Evolutionary conservation across 495 filamentous ascomycete genomes (phyloP), one percentile per base, ranked within the genome.

Genomic region (Talaromyces thailandensis): DNA sequence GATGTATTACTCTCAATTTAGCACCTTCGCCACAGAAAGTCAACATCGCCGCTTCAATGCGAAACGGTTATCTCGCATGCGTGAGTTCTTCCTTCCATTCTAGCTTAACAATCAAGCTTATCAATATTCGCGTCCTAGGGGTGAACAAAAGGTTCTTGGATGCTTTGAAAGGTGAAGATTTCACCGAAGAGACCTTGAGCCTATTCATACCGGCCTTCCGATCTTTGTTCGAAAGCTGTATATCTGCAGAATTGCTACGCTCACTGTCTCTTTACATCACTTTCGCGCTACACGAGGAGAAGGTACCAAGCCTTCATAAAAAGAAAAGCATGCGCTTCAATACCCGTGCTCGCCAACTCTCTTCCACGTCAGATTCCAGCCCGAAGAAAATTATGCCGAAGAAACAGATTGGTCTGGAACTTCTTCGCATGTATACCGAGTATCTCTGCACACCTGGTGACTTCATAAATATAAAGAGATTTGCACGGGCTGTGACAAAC

Each of bases 241-340:
- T 90, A 64, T 90, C 88, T 64, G 85, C 87, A 11, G 92, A 96
- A 70, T 84, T 91, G 45, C 84, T 94, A 50, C 86, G 92, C 24
- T 91, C 90, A n/a, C 75, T 98, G 29, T 88, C 95, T 18, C 81
- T 96, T 52, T 97, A 94, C 64, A 89, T 98, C 63, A 96, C 93
- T 0, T 98, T 93, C 70, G 87, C 90, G 6, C 82, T 97, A 58
- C 93, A 97, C 69, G 88, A 87, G 61, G 81, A 76, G 5, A 81
- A 74, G 43, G 60, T 73, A 12, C 64, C 68, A 4, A 71, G 67
- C 12, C 67, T 83, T 5, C 76, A 80, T 55, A 80, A 74, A 56
- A 83, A 81, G 65, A 84, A 82, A 64, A 85, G 81, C 62, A 70
- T 80, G 40, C 71, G 74, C 29, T 75, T 76, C 50, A 69, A 65